Base-by-base conservation (phyloP, 75 land plant genomes). In the Cunninghamia lanceolata region DNA sequence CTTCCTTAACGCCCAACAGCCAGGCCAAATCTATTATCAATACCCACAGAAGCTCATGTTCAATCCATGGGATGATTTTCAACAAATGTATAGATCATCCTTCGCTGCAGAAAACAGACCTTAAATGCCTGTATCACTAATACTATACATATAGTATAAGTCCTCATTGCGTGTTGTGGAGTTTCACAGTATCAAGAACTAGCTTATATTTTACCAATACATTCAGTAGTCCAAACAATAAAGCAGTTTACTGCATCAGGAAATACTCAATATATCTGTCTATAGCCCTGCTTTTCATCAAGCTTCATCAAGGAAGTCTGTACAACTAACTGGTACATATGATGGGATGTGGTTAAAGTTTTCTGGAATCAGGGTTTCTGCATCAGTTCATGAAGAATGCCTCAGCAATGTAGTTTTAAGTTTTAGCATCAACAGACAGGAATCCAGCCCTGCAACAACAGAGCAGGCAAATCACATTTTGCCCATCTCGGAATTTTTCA, bases 21-120 rank as follows among this genome's bases (percentile, higher is more conserved):
- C 46, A 45, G 32, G 30, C 47, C 82, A 80, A 45, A n/a, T 40
- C 45, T 80, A 45, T 80, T 80, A 80, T n/a, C 82, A 80, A 80
- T 80, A 80, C 82, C 82, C 82, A 25, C 82, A 80, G 50, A 80
- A 45, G 82, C 32, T 80, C 50, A 80, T 14, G 5, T 80, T 80
- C 82, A 80, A 80, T 80, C 82, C 82, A 0, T 45, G 45, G 82
- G 82, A 80, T 28, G 82, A 80, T 45, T 45, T 45, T 80, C 46
- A 80, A n/a, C n/a, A 73, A 32, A 34, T 73, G 34, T 73, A 73
- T 73, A 73, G 75, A 73, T 73, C 38, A 34, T 73, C 45, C 82
- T 80, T 80, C 11, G 45, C 46, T 25, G 30, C 39, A 9, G 45
- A 45, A 45, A 28, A 6, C 32, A 42, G 82, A 45, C 46, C 16